A percentile compares a stretch with the other conserved stretches of the same genome.
These are phyloP conservation scores for Paracamarosporium sp. DNA, from an alignment of 2,329 filamentous ascomycete species.

Conservation along the genomic window DNA sequence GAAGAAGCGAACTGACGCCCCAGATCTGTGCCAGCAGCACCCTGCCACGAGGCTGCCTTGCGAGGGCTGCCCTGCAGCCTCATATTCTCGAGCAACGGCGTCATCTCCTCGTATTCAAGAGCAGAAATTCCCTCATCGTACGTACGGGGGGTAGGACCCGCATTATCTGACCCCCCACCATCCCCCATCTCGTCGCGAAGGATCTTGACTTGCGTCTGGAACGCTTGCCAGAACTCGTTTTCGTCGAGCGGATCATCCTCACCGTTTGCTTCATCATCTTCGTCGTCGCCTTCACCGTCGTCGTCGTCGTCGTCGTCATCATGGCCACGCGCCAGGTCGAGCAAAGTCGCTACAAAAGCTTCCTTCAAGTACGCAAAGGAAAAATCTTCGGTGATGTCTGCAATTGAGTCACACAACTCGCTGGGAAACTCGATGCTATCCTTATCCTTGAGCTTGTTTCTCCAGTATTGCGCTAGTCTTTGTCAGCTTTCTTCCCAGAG, in stretches of 20 bases:
- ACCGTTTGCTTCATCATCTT: constrained; percentile 33
- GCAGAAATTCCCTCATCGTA: constrained; percentile 31
- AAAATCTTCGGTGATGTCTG: constrained; percentile 68
- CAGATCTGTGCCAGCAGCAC: constrained; percentile 5
- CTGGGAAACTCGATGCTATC: constrained; percentile 67
- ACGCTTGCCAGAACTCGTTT: constrained; percentile 65
- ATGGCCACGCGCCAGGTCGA: constrained; percentile 60
- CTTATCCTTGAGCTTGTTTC: constrained; percentile 63
- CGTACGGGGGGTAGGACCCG: constrained; percentile 16
- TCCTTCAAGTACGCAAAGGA: constrained; percentile 76
- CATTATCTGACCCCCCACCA: not conserved
- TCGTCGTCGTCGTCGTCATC: constrained; percentile 24
- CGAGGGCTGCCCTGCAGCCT: constrained; percentile 25
- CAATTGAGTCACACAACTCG: constrained; percentile 64
- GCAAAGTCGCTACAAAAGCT: constrained; percentile 68
- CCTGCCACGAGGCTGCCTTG: constrained; percentile 31
- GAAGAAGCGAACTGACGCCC: constrained; percentile 13
- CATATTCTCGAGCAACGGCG: constrained; percentile 24
- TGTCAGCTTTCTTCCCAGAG: constrained; percentile 19
- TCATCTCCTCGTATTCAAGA: constrained; percentile 25
- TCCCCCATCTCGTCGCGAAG: constrained; percentile 64
- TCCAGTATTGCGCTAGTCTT: constrained; percentile 60
- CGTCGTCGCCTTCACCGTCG: constrained; percentile 17
- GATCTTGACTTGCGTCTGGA: constrained; percentile 68
- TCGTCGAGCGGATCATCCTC: constrained; percentile 57